These are phyloP conservation scores for Jackrogersella multiformis DNA, from an alignment of 495 filamentous ascomycete species.

Conservation along the genomic window DNA sequence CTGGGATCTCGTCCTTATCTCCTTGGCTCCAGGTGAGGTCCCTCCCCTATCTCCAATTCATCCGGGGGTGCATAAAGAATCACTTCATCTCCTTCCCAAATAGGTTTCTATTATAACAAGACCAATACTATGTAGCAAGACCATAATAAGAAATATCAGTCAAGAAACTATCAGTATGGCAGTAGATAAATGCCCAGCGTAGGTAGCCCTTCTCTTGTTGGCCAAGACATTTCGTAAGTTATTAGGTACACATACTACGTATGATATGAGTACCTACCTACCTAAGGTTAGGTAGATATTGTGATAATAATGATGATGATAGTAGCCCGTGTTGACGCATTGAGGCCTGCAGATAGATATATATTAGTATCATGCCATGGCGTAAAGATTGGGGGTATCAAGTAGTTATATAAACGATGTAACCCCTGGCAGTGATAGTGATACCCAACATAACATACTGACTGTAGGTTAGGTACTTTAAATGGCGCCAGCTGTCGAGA, in stretches of 20 bases:
- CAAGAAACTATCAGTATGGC: no score
- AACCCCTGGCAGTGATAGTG: neutral
- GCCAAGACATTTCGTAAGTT: neutral
- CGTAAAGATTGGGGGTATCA: neutral
- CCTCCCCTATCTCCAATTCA: constrained; percentile 1
- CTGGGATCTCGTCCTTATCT: constrained; percentile 12
- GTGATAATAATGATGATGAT: no score
- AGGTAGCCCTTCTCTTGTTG: neutral
- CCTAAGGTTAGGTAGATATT: no score
- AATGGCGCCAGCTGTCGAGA: neutral
- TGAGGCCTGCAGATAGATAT: neutral
- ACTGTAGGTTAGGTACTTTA: no score
- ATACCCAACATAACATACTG: neutral
- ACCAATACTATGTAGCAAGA: neutral
- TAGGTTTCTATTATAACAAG: neutral
- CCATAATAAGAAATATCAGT: neutral
- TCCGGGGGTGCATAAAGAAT: constrained; percentile 1
- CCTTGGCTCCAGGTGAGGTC: no score
- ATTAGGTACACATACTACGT: neutral
- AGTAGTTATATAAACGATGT: neutral
- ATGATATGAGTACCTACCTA: no score
- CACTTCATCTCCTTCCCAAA: constrained; percentile 20
- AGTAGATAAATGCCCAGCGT: no score
- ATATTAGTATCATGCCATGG: no score
- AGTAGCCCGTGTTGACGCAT: neutral